Percentiles rank a stretch among this genome's conserved stretches.
Evolutionary conservation across 2,329 filamentous ascomycete genomes (phyloP).

Genomic region (Gremmenia infestans): DNA sequence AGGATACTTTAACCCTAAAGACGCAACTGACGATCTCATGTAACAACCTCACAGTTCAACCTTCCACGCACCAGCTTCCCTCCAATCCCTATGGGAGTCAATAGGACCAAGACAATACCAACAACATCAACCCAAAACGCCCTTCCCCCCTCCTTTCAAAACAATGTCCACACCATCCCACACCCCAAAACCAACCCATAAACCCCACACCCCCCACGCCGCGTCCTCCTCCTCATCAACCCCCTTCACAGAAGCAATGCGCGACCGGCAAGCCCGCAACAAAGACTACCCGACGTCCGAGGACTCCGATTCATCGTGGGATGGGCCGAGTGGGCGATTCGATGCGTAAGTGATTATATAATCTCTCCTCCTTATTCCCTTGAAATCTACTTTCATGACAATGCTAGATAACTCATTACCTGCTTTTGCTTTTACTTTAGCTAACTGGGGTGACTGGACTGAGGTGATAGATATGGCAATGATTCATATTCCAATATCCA

Average conservation of each 20-base stretch:
- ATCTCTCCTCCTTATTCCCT: not conserved
- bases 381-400: no score
- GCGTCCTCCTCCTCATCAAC: not conserved
- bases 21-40: no score
- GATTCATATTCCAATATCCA: constrained; percentile 21
- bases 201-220: not conserved
- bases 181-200: not conserved
- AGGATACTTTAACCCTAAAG: no score
- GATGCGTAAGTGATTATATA: constrained; percentile 21
- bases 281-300: constrained; percentile 43
- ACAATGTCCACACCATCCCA: constrained; percentile 7
- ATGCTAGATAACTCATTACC: no score
- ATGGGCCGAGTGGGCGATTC: constrained; percentile 20
- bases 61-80: not conserved
- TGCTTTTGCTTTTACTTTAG: no score
- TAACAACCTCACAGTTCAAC: not conserved
- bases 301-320: constrained; percentile 20
- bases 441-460: no score
- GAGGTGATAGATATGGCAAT: constrained; percentile 10
- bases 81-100: not conserved
- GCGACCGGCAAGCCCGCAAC: constrained; percentile 54
- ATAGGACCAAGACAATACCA: no score
- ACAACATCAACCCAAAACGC: no score
- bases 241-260: constrained; percentile 45
- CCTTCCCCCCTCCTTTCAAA: no score